These are phyloP conservation scores for Bassia scoparia DNA, from an alignment of 148 eudicot species.

Conservation along the genomic window DNA sequence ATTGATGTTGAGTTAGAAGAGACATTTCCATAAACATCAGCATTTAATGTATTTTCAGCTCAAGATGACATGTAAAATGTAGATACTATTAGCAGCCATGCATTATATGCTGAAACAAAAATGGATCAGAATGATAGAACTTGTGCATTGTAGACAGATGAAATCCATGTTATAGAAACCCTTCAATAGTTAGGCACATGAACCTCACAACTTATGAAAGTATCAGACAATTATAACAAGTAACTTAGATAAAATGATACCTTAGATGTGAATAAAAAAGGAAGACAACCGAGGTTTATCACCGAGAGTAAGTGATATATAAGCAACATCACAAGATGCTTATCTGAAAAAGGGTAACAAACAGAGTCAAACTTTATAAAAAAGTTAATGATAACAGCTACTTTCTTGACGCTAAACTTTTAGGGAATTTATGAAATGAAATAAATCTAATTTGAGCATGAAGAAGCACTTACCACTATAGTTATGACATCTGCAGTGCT, in stretches of 20 bases:
- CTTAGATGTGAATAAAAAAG: slow-evolving; percentile 73
- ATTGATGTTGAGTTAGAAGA: background rate
- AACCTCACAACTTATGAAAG: background rate
- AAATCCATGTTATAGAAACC: background rate
- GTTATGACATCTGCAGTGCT: slow-evolving; percentile 97
- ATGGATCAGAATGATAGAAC: background rate
- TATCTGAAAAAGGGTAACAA: slow-evolving; percentile 57
- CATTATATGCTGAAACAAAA: background rate
- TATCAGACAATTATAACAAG: background rate
- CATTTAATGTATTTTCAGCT: slow-evolving; percentile 1
- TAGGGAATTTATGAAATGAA: background rate
- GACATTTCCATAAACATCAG: background rate
- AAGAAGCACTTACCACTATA: slow-evolving; percentile 54
- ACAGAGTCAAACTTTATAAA: slow-evolving; percentile 9
- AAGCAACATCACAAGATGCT: slow-evolving; percentile 99
- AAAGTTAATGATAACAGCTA: background rate
- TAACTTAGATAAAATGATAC: slow-evolving; percentile 33
- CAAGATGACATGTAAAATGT: slow-evolving; percentile 1
- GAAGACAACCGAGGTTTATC: slow-evolving; percentile 71
- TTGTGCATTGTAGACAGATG: background rate
- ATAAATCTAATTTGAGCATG: background rate
- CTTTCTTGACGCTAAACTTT: background rate
- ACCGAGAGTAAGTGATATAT: slow-evolving; percentile 95
- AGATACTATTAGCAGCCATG: background rate
- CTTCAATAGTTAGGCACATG: background rate